Evolutionary conservation across 768 basidiomycete species (phyloP), one percentile per base, ranked within the genome.

Genomic region (Hemileccinum rubropunctum): DNA sequence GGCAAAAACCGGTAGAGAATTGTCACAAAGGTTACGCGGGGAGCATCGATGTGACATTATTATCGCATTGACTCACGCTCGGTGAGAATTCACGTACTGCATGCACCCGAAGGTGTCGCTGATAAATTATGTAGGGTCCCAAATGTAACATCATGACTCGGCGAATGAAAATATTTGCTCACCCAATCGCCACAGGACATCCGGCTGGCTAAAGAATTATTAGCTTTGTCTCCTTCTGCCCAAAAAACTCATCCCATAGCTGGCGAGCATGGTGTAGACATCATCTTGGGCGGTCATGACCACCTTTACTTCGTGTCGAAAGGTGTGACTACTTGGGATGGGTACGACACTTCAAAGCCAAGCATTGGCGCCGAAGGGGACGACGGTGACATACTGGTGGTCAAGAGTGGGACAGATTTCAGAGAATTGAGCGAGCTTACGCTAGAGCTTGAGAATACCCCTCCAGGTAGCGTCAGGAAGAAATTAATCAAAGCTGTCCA

Each of bases 351-450:
- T 17, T 69, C 65, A 3, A 57, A 75, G 38, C 64, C 72, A 4
- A 75, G 79, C 26, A 75, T 86, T 14, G 91, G 88, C 26, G 81
- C 82, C 6, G 87, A 91, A 58, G 73, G 70, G n/a, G 89, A 91
- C 56, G 60, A 78, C 2, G 88, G 88, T 4, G 82, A 88, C 42
- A 73, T 88, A 27, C 71, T 91, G 17, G 74, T 88, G 17, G 72
- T 93, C 52, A 95, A 95, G 69, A 92, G 89, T 60, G 93, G 93
- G 8, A 88, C 85, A 3, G 91, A 95, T 69, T 95, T 95, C 62
- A 80, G 88, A 33, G 91, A 95, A 54, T 71, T 95, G 30, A 91
- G 89, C 45, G 88, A 90, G 52, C 71, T 93, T 38, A 73, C 68
- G 0, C 68, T 95, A 18, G 81, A 82, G 48, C 70, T 95, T 13